Conservation (phyloP, 257 asterid genomes). For the Galeopsis tetrahit region DNA sequence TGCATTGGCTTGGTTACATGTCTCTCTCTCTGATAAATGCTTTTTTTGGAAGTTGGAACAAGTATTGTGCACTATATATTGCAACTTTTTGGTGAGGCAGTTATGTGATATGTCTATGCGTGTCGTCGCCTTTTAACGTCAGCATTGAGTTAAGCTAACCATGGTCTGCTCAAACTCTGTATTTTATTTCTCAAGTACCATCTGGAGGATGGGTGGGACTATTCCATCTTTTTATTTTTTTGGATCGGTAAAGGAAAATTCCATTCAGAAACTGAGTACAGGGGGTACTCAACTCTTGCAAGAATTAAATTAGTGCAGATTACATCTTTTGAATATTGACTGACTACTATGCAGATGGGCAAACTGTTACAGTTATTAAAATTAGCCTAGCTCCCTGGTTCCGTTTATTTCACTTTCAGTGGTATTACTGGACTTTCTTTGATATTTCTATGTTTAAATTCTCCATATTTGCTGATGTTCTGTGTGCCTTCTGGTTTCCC, state of each 20-base stretch:
- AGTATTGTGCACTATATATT: not conserved
- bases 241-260: no score
- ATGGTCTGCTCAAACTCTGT: no score
- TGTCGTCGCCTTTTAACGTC: not conserved
- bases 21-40: not conserved
- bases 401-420: not conserved
- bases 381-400: not conserved
- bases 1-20: conserved; percentile 14
- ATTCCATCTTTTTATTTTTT: no score
- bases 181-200: no score
- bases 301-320: no score
- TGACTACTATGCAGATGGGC: not conserved
- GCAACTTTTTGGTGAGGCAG: not conserved
- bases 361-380: not conserved
- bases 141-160: no score
- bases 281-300: no score
- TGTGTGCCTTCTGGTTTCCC: not conserved
- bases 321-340: not conserved
- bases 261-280: no score
- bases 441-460: not conserved
- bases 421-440: not conserved
- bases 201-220: no score
- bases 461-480: not conserved
- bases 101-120: not conserved
- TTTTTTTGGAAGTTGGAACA: not conserved